phyloP scores from a whole-genome alignment of 768 basidiomycete genomes.

The Tulasnella calospora region DNA sequence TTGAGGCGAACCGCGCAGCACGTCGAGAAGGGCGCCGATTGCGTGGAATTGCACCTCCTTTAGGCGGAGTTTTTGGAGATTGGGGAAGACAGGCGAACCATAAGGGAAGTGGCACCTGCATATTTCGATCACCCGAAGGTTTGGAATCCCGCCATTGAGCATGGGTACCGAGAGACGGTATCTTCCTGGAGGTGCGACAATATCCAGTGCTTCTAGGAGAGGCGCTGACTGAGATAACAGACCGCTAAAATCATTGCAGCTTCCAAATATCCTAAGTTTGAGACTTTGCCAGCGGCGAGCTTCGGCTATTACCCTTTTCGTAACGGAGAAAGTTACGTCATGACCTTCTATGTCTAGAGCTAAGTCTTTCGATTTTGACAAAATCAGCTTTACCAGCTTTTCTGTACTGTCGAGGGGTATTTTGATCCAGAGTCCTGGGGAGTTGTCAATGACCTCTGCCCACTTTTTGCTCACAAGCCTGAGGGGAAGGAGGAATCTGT shows the following conservation, averaged over 20 bases:
- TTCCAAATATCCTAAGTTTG: not conserved
- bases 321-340: not conserved
- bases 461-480: not conserved
- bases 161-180: no score
- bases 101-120: no score
- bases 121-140: no score
- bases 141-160: no score
- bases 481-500: not conserved
- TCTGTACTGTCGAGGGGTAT: not conserved
- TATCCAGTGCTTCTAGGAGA: not conserved
- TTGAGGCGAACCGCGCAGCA: no score
- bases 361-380: not conserved
- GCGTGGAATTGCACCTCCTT: no score
- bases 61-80: no score
- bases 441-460: not conserved
- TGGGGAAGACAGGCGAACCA: no score
- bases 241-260: not conserved
- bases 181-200: not conserved
- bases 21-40: no score
- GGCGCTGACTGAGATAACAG: not conserved
- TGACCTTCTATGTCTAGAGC: not conserved
- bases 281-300: not conserved
- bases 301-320: not conserved
- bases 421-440: not conserved
- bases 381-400: not conserved